Conservation (phyloP, 495 filamentous ascomycete species). For the Podospora tetraspora region DNA sequence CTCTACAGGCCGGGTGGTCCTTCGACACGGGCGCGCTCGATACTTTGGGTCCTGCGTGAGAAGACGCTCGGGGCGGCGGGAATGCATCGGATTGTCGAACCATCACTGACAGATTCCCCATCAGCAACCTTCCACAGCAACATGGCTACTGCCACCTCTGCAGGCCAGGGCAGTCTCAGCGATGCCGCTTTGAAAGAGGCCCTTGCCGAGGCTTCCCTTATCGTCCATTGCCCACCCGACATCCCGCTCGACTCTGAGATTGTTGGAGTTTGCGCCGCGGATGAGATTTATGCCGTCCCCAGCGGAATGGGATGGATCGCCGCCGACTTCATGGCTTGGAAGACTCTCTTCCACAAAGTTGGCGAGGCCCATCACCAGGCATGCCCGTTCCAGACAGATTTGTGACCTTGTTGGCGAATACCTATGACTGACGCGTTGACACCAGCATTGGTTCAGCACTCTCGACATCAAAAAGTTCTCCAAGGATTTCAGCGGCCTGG, state of each 20-base stretch:
- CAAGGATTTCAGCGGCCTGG: slow-evolving; percentile 12
- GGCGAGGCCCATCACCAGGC: slow-evolving; percentile 18
- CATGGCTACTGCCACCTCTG: not conserved
- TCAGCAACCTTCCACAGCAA: not conserved
- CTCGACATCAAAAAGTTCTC: slow-evolving; percentile 16
- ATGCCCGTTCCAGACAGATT: not conserved
- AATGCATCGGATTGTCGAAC: not conserved
- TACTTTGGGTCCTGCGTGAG: not conserved
- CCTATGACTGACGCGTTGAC: not conserved
- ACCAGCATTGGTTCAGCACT: slow-evolving; percentile 33
- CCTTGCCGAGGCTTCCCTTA: slow-evolving; percentile 18
- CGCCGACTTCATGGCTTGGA: slow-evolving; percentile 35
- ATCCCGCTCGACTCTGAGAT: slow-evolving; percentile 23
- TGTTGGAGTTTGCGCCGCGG: slow-evolving; percentile 32
- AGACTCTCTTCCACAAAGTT: slow-evolving; percentile 28
- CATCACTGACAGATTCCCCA: not conserved
- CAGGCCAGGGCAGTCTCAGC: not conserved
- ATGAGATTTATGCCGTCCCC: slow-evolving; percentile 19
- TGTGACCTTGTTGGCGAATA: not conserved
- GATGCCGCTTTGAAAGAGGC: not conserved
- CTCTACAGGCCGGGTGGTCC: not conserved
- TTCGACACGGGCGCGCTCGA: not conserved
- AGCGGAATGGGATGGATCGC: slow-evolving; percentile 35
- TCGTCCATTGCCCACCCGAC: slow-evolving; percentile 32
- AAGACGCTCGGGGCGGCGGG: not conserved